A percentile compares a stretch with the other conserved stretches of the same genome.
phyloP scores from a whole-genome alignment of 352 stramenopile species.

The Phytophthora litchii region DNA sequence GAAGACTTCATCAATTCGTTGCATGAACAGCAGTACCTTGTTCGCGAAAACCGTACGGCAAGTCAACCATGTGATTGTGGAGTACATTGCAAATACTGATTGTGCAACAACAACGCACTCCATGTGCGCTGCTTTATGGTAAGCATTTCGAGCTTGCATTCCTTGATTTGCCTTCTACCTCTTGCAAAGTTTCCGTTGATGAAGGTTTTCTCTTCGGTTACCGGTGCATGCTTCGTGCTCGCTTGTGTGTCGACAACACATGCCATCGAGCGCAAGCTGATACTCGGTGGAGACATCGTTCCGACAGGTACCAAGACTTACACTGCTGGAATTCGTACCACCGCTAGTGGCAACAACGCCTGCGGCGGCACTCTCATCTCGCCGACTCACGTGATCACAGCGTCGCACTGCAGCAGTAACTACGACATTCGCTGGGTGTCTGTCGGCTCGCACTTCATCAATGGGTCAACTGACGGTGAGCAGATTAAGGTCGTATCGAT shows the following conservation, averaged over 20 bases:
- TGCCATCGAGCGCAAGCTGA: constrained; percentile 16
- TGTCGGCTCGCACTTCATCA: constrained; percentile 26
- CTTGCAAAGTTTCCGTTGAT: neutral
- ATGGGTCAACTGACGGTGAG: constrained; percentile 23
- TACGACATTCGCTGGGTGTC: constrained; percentile 32
- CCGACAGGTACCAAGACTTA: constrained; percentile 28
- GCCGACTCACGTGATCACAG: constrained; percentile 20
- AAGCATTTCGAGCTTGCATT: neutral
- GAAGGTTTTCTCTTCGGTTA: constrained; percentile 1
- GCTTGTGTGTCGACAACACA: neutral
- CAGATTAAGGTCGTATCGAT: constrained; percentile 34
- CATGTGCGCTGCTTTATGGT: no score
- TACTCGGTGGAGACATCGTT: constrained; percentile 22
- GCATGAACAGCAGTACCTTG: no score
- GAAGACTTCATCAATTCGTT: no score
- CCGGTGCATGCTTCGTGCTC: constrained; percentile 5
- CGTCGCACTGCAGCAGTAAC: constrained; percentile 21
- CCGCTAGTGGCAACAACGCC: constrained; percentile 9
- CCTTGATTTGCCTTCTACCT: neutral
- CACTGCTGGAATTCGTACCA: constrained; percentile 16
- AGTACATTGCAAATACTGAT: no score
- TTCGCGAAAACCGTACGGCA: no score
- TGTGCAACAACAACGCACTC: no score
- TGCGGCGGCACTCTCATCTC: constrained; percentile 27
- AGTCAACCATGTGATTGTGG: no score